These are phyloP conservation scores for Monosporascus sp. DNA, from an alignment of 2,329 filamentous ascomycete species.

Conservation along the genomic window DNA sequence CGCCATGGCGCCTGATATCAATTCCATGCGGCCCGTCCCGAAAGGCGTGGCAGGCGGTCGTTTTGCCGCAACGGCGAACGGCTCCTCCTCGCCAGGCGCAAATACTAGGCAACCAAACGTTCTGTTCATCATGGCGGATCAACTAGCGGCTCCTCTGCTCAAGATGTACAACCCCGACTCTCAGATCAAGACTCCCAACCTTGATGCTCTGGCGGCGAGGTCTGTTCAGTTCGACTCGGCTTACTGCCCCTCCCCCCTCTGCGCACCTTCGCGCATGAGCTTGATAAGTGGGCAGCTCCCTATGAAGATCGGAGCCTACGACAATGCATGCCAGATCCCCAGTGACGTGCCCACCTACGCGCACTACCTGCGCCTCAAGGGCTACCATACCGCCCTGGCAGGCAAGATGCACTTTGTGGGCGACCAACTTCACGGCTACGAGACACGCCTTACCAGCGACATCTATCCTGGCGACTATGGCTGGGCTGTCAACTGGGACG, in stretches of 20 bases:
- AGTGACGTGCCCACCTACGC: slow-evolving; percentile 88
- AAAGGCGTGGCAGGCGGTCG: slow-evolving; percentile 18
- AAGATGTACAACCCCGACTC: slow-evolving; percentile 89
- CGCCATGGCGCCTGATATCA: slow-evolving; percentile 68
- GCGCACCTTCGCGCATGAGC: slow-evolving; percentile 87
- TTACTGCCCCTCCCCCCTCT: slow-evolving; percentile 90
- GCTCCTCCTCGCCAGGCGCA: slow-evolving; percentile 17
- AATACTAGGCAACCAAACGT: slow-evolving; percentile 61
- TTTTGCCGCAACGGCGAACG: slow-evolving; percentile 20
- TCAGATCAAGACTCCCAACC: slow-evolving; percentile 86
- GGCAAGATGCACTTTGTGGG: slow-evolving; percentile 98
- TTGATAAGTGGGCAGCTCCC: slow-evolving; percentile 91
- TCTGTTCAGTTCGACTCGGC: slow-evolving; percentile 90
- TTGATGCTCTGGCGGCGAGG: slow-evolving; percentile 74
- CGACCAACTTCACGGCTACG: slow-evolving; percentile 90
- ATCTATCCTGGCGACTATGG: slow-evolving; percentile 94
- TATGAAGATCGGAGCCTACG: slow-evolving; percentile 86
- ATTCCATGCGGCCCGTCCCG: slow-evolving; percentile 60
- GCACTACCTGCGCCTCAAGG: slow-evolving; percentile 78
- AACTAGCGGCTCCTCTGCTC: slow-evolving; percentile 83
- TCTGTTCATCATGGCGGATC: slow-evolving; percentile 94
- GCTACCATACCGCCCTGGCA: slow-evolving; percentile 85
- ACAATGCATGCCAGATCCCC: slow-evolving; percentile 81
- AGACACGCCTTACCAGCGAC: slow-evolving; percentile 86
- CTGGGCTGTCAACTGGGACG: slow-evolving; percentile 94